These are phyloP conservation scores for Ophiostoma himal-ulmi DNA, from an alignment of 2,329 filamentous ascomycete species.

Conservation along the genomic window DNA sequence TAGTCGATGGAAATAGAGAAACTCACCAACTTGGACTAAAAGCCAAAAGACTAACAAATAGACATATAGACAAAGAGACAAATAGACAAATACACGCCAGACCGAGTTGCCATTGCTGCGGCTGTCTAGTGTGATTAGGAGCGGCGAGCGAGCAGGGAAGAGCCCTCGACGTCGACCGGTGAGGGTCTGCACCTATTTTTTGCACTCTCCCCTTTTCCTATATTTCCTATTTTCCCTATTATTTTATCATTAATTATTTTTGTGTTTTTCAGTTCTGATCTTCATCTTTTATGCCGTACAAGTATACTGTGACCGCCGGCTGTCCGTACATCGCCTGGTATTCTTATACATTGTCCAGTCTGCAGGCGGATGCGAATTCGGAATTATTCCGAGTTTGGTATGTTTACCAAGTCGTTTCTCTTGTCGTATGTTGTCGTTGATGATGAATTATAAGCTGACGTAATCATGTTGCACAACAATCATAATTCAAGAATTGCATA, in stretches of 20 bases:
- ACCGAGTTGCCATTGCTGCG: conserved; percentile 9
- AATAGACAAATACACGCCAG: background rate
- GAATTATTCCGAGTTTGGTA: too few species aligned
- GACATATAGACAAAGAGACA: background rate
- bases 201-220: background rate
- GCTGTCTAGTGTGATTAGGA: conserved; percentile 4
- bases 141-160: conserved; percentile 2
- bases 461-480: background rate
- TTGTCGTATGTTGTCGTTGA: too few species aligned
- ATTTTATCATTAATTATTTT: too few species aligned
- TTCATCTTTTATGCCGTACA: too few species aligned
- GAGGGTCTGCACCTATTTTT: background rate
- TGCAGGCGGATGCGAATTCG: too few species aligned
- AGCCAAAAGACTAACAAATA: background rate
- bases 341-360: too few species aligned
- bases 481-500: background rate
- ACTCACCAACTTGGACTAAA: background rate
- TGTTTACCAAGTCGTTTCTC: too few species aligned
- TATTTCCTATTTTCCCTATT: too few species aligned
- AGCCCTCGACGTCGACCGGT: conserved; percentile 8
- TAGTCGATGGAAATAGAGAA: background rate
- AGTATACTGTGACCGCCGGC: too few species aligned
- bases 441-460: too few species aligned
- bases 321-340: too few species aligned
- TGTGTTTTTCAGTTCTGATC: too few species aligned